A percentile compares a stretch with the other conserved stretches of the same genome.
Conservation (phyloP, 1,284 basidiomycete species). For the Pseudozyma hubeiensis region DNA sequence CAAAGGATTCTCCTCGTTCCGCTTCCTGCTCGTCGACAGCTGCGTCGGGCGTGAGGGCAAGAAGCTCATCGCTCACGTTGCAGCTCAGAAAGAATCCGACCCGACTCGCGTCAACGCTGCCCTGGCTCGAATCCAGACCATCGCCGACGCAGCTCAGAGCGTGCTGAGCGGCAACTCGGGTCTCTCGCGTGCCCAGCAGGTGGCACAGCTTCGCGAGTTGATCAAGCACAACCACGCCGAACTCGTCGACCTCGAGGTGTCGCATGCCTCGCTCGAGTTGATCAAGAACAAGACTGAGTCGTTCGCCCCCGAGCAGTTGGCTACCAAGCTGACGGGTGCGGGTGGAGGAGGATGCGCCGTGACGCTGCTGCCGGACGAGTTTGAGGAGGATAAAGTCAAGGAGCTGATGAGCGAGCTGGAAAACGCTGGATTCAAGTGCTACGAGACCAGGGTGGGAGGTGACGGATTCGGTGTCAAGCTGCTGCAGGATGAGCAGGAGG, state of each 20-base stretch:
- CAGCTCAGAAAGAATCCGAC: slow-evolving; percentile 77
- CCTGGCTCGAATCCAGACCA: slow-evolving; percentile 45
- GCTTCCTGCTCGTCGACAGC: slow-evolving; percentile 92
- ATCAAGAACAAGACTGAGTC: slow-evolving; percentile 80
- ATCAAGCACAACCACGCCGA: slow-evolving; percentile 90
- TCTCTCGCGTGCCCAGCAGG: slow-evolving; percentile 24
- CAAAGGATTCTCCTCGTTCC: slow-evolving; percentile 75
- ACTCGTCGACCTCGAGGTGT: slow-evolving; percentile 89
- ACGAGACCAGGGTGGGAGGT: slow-evolving; percentile 91
- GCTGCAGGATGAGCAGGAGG: slow-evolving; percentile 29
- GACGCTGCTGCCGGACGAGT: slow-evolving; percentile 89
- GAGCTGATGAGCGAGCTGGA: slow-evolving; percentile 47
- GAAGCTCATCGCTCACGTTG: slow-evolving; percentile 88
- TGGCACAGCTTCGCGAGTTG: slow-evolving; percentile 45
- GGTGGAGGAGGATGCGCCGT: slow-evolving; percentile 99
- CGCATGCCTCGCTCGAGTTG: slow-evolving; percentile 86
- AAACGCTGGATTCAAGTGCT: slow-evolving; percentile 80
- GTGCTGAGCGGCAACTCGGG: slow-evolving; percentile 43
- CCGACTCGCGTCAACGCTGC: slow-evolving; percentile 64
- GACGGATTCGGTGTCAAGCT: slow-evolving; percentile 87
- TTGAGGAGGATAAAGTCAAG: slow-evolving; percentile 47
- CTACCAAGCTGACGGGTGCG: slow-evolving; percentile 97
- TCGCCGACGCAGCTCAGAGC: slow-evolving; percentile 54
- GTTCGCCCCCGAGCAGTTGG: slow-evolving; percentile 73
- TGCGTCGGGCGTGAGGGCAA: slow-evolving; percentile 93